Percentiles rank a stretch among this genome's conserved stretches.
These are phyloP conservation scores for Lepidium aucheri DNA, from an alignment of 345 rosid genomes.

Conservation along the genomic window DNA sequence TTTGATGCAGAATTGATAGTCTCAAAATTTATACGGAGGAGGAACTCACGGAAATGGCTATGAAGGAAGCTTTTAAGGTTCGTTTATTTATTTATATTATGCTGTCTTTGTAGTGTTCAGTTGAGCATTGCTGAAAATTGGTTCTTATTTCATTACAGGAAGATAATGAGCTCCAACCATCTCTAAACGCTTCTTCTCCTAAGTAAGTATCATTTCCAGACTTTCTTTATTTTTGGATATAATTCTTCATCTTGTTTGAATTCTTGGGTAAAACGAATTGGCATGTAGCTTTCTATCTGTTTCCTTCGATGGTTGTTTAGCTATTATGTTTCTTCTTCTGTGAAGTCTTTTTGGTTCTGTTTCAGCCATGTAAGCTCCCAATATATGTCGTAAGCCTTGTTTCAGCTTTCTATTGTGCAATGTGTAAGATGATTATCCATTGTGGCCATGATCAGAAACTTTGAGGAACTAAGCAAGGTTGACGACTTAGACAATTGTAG, in stretches of 20 bases:
- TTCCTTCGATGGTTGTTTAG: not conserved
- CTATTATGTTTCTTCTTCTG: too few relatives aligned
- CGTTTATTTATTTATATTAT: not conserved
- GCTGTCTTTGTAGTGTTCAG: not conserved
- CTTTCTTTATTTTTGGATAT: not conserved
- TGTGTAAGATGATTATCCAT: not conserved
- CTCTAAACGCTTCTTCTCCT: not conserved
- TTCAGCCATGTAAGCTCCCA: not conserved
- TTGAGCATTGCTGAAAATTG: not conserved
- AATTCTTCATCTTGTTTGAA: not conserved
- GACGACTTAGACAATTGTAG: not conserved
- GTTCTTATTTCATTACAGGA: slow-evolving; percentile 3
- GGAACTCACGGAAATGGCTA: slow-evolving; percentile 27
- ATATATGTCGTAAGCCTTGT: not conserved
- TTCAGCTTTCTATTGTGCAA: not conserved
- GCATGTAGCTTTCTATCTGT: not conserved
- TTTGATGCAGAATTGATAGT: slow-evolving; percentile 16
- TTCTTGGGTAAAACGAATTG: not conserved
- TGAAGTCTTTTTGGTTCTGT: not conserved
- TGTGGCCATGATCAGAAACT: not conserved
- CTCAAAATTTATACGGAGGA: slow-evolving; percentile 29
- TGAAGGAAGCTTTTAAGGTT: slow-evolving; percentile 30
- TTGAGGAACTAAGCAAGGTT: not conserved
- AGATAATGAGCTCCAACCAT: not conserved
- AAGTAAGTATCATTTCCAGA: slow-evolving; percentile 7